Evolutionary conservation across 768 basidiomycete species (phyloP), one percentile per base, ranked within the genome.

Genomic region (Podaxis sp.): DNA sequence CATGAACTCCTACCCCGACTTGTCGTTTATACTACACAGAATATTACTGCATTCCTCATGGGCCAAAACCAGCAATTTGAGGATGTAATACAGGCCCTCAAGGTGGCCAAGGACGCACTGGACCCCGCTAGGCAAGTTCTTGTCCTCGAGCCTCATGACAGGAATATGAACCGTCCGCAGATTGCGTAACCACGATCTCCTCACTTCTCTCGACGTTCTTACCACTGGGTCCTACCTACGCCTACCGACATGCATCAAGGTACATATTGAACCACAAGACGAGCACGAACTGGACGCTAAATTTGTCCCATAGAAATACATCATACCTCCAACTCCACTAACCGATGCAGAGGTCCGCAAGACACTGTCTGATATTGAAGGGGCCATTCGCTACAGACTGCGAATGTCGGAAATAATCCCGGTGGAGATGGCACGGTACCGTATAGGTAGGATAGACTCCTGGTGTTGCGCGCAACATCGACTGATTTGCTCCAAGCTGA

Each of bases 141-240:
- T 28, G 30, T 8, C 40, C 48, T 57, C 24, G 13, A 24, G 4
- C 17, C 42, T 56, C 24, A 12, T 26, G 30, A 33, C 28, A 5
- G n/a, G 24, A 19, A 28, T 53, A 19, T 52, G 48, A 57, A 55
- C 42, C 33, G 22, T 66, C 8, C 22, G 4, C 69, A 94, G 96
- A 70, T 83, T 95, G 19, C 88, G 96, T 61, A 98, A 98, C 75
- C 94, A 96, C 64, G 96, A 99, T 74, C 79, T 98, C 24, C 82
- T 95, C 3, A 96, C 95, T 0, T 96, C 96, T 24, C 77, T 98
- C 40, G 91, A 95, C 67, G 91, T 98, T 59, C 80, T 97, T 36
- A 91, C 91, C 1, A 88, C 87, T 12, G 96, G 95, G 0, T 88
- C 91, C 15, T 99, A 98, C 71, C 80, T 86, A 42, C 82, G 93